A percentile compares a stretch with the other conserved stretches of the same genome.
These are phyloP conservation scores for Debaryomyces singareniensis DNA, from an alignment of 1,139 yeast species.

Conservation along the genomic window DNA sequence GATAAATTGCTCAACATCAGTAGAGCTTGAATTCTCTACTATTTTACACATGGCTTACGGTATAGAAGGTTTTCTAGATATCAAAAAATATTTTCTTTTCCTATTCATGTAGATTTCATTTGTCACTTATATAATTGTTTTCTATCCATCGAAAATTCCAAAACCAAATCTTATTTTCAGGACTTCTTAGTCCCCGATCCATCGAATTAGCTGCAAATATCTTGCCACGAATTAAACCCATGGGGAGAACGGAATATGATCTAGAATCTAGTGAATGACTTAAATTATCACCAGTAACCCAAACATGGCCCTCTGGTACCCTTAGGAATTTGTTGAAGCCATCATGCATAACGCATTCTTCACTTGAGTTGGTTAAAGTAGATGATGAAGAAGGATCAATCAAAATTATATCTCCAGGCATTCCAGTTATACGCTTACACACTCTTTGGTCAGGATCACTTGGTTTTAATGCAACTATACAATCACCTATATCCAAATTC, in stretches of 20 bases:
- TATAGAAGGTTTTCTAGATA: too few relatives aligned
- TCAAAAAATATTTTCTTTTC: too few relatives aligned
- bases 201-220: conserved; percentile 61
- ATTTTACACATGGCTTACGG: too few relatives aligned
- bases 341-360: conserved; percentile 27
- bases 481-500: conserved; percentile 69
- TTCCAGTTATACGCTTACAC: conserved; percentile 88
- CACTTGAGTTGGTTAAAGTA: conserved; percentile 35
- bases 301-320: conserved; percentile 88
- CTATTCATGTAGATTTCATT: too few relatives aligned
- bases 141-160: conserved; percentile 52
- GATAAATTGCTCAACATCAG: conserved; percentile 29
- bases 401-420: conserved; percentile 86
- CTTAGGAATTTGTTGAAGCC: conserved; percentile 54
- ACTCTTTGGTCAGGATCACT: conserved; percentile 82
- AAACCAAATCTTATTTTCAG: conserved; percentile 27
- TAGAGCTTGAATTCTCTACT: conserved; percentile 11
- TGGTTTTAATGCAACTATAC: conserved; percentile 85
- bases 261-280: conserved; percentile 88
- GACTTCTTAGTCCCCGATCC: conserved; percentile 24
- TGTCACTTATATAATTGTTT: conserved; percentile 30
- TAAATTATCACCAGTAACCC: conserved; percentile 95
- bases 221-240: conserved; percentile 83
- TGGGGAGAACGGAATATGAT: conserved; percentile 80
- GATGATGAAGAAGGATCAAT: conserved; percentile 73